Evolutionary conservation across 352 stramenopile species (phyloP), one percentile per base, ranked within the genome.

Genomic region (Globisporangium paddicum): DNA sequence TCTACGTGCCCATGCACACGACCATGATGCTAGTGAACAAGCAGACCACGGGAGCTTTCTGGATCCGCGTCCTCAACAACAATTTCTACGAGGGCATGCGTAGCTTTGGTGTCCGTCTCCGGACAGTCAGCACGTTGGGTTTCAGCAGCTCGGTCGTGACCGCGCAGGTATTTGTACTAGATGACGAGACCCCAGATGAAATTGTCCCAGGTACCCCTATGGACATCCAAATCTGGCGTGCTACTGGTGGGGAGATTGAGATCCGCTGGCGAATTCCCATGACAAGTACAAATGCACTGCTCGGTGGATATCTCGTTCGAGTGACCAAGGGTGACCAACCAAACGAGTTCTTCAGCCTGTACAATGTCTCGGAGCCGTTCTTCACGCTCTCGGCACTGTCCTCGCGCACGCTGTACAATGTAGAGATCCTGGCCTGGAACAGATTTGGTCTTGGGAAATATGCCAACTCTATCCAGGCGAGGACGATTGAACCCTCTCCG

Each of bases 341-440:
- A 10, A 56, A 42, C 1, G n/a, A n/a, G n/a, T 71, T 79, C 44
- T 69, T 59, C 37, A 79, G 50, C 11, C 23, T 85, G 5, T 86
- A 74, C 63, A 86, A 86, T 21, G 66, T 69, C 21, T 75, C 73
- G 0, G 14, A 34, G 0, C 7, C 64, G 0, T 30, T 16, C 0
- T 86, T 89, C 21, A 74, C 64, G 2, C 45, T 89, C 3, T 83
- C 75, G 0, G 66, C 58, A 0, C 67, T 89, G 2, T 25, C 55
- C 9, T 42, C 75, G 6, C 30, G n/a, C 32, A 77, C 57, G 18
- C 9, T 59, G 14, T 86, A 83, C 47, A 34, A 25, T 30, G 45
- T 82, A 4, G 53, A 82, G 48, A 54, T 87, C 5, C 73, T 73
- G 16, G 66, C 68, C 26, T 87, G 75, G 77, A 89, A 79, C 47